Percentiles rank a stretch among this genome's conserved stretches.
Conservation (phyloP, 495 filamentous ascomycete genomes). For the Podospora tetraspora region DNA sequence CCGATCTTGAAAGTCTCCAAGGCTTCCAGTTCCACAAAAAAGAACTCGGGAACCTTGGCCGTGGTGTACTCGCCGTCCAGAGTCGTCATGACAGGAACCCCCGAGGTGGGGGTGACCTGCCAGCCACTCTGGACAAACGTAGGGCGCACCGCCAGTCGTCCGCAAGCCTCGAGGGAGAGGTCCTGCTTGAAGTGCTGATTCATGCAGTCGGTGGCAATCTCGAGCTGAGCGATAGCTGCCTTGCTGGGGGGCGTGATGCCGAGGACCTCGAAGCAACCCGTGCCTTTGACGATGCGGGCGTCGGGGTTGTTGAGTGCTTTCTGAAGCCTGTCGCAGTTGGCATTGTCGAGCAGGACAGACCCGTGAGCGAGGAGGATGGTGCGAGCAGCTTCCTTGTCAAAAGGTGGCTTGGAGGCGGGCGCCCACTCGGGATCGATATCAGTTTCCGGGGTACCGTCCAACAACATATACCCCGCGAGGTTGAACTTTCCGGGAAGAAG, state of each 20-base stretch:
- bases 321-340: constrained; percentile 3
- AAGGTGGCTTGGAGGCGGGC: constrained; percentile 13
- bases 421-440: background rate
- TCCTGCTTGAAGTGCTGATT: constrained; percentile 23
- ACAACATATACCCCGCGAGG: constrained; percentile 34
- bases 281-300: constrained; percentile 6
- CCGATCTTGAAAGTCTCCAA: constrained; percentile 60
- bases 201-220: constrained; percentile 17
- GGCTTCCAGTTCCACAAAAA: constrained; percentile 40
- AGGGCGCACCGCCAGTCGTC: constrained; percentile 33
- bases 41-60: background rate
- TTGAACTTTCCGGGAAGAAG: constrained; percentile 73
- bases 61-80: constrained; percentile 9
- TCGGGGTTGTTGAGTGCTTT: background rate
- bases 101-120: constrained; percentile 22
- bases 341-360: constrained; percentile 15
- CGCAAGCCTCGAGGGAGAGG: constrained; percentile 32
- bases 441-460: constrained; percentile 17
- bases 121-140: constrained; percentile 36
- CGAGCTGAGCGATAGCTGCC: background rate
- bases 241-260: constrained; percentile 25
- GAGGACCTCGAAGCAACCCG: constrained; percentile 34
- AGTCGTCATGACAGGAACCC: constrained; percentile 7
- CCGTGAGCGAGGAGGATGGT: constrained; percentile 11
- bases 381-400: constrained; percentile 13